Conservation (phyloP, 2,329 filamentous ascomycete genomes). For the Colletotrichum sp. region DNA sequence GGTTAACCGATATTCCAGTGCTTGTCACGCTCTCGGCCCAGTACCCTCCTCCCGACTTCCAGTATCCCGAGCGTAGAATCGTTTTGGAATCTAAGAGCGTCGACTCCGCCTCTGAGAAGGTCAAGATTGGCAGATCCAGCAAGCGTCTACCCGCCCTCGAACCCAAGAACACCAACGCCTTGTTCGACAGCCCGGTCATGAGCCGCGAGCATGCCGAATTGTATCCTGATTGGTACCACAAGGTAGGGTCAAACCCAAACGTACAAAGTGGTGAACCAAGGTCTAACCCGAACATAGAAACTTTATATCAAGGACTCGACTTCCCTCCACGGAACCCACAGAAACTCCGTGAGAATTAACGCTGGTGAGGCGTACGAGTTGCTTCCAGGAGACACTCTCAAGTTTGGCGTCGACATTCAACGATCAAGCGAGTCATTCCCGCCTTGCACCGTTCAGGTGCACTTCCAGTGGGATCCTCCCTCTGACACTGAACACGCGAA, state of each 20-base stretch:
- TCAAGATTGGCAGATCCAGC: conserved; percentile 51
- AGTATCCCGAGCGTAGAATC: conserved; percentile 23
- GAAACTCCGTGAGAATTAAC: conserved; percentile 38
- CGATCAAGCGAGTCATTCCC: conserved; percentile 38
- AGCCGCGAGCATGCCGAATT: conserved; percentile 70
- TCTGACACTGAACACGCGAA: neutral
- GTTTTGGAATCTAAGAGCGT: conserved; percentile 32
- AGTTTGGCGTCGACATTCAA: conserved; percentile 41
- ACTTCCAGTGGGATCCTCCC: conserved; percentile 30
- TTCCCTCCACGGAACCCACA: conserved; percentile 60
- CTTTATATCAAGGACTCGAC: conserved; percentile 50
- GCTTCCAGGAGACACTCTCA: conserved; percentile 33
- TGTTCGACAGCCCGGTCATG: conserved; percentile 75
- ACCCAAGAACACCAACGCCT: conserved; percentile 60
- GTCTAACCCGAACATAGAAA: conserved; percentile 34
- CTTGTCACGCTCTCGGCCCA: conserved; percentile 33
- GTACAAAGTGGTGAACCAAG: neutral
- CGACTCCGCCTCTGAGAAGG: neutral
- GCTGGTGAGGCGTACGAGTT: conserved; percentile 24
- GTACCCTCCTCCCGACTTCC: conserved; percentile 14
- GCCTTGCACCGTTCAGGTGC: conserved; percentile 41
- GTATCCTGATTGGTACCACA: conserved; percentile 43
- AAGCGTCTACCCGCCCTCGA: conserved; percentile 37
- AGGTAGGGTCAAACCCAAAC: conserved; percentile 42
- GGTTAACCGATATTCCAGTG: conserved; percentile 25